These are phyloP conservation scores for Hirsutella minnesotensis DNA, from an alignment of 2,329 filamentous ascomycete species.

Conservation along the genomic window DNA sequence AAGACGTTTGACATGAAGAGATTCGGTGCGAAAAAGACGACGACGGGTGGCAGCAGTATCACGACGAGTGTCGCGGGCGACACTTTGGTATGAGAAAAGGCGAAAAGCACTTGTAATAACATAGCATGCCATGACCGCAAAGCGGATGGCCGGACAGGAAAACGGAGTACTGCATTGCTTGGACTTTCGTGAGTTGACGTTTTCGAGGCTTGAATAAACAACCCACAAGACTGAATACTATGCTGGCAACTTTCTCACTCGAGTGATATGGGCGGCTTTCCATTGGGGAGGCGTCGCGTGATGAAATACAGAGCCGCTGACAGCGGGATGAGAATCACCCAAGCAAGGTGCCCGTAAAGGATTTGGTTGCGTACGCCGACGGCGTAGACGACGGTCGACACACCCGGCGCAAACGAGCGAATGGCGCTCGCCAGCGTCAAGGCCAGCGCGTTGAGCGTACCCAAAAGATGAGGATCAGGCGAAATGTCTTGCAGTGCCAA, in stretches of 20 bases:
- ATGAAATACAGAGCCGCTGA: conserved; percentile 14
- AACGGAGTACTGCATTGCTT: background rate
- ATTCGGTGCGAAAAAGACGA: conserved; percentile 3
- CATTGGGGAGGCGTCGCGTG: conserved; percentile 15
- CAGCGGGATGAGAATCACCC: conserved; percentile 20
- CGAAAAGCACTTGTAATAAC: background rate
- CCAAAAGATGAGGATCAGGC: conserved; percentile 51
- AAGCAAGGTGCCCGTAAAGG: conserved; percentile 43
- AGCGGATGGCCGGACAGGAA: too few species aligned
- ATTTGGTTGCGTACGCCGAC: conserved; percentile 50
- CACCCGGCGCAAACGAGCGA: conserved; percentile 52
- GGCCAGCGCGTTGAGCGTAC: conserved; percentile 53
- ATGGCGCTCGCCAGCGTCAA: conserved; percentile 50
- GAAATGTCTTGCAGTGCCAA: conserved; percentile 64
- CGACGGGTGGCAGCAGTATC: background rate
- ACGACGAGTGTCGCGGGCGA: background rate
- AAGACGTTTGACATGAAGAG: conserved; percentile 21
- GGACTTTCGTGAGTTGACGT: too few species aligned
- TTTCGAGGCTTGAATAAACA: too few species aligned
- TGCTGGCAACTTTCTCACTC: background rate
- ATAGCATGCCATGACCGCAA: too few species aligned
- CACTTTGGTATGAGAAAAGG: conserved; percentile 1
- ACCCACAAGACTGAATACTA: too few species aligned
- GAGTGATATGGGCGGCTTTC: too few species aligned
- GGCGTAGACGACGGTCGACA: conserved; percentile 58